Base-by-base conservation (phyloP, 139 green algal species). In the Volvox africanus region DNA sequence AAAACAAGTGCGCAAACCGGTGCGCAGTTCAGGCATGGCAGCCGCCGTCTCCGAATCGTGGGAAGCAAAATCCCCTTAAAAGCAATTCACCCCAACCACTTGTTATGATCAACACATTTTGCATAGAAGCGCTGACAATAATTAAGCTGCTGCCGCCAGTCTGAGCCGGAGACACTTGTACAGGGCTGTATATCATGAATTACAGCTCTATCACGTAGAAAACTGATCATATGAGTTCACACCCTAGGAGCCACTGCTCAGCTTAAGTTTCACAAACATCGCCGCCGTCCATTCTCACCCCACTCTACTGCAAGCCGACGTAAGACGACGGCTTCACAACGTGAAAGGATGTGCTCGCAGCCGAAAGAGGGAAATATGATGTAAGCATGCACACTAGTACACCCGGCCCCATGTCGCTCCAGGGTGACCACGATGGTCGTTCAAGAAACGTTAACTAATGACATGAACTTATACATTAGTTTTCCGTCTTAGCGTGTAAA, bases 201-300 rank as follows among this genome's bases (percentile, higher is more conserved):
- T 2, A 73, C 65, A 73, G 24, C 24, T 24, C 21, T 16, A 73
- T 73, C 21, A 73, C 21, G 65, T 73, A 30, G 11, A 73, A 12
- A 24, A 28, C 5, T 73, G 24, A 30, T 16, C 2, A 73, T 73
- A 73, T 16, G 24, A 16, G 65, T 55, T 55, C 5, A 55, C 9
- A 9, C 9, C 44, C 44, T 55, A 55, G 5, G 9, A 55, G 44
- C 44, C 44, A 55, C 44, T 9, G 44, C 44, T 55, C 44, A 9
- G 44, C 9, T 55, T 55, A 55, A 55, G 44, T 14, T 12, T 32
- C 76, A 36, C 78, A 84, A 1, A 20, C 67, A 19, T 82, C 85
- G 85, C 85, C 85, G 85, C 69, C 85, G 69, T 80, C 69, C 20
- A 82, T 22, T 50, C 86, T 90, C 86, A 90, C 86, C 73, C 81